Conservation (phyloP, 768 basidiomycete species). For the Bullera alba region DNA sequence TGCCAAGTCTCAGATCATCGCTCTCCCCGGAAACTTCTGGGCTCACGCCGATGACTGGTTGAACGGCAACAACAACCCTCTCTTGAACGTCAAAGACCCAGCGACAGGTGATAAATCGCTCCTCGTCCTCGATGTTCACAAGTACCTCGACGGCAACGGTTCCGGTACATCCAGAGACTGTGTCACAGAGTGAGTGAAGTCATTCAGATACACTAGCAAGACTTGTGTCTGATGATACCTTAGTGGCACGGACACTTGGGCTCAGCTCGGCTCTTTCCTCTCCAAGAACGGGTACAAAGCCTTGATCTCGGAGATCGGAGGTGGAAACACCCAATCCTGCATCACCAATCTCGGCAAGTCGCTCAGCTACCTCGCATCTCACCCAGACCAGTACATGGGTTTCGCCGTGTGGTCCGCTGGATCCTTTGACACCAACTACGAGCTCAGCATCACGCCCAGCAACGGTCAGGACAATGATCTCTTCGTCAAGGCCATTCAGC, state of each 20-base stretch:
- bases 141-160: slow-evolving; percentile 57
- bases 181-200: slow-evolving; percentile 49
- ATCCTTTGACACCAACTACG: slow-evolving; percentile 53
- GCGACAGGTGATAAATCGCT: slow-evolving; percentile 42
- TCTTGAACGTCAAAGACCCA: slow-evolving; percentile 51
- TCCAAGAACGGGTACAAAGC: slow-evolving; percentile 52
- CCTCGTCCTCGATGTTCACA: slow-evolving; percentile 60
- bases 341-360: slow-evolving; percentile 48
- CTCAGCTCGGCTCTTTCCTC: slow-evolving; percentile 48
- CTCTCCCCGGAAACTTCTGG: slow-evolving; percentile 58
- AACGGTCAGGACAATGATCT: slow-evolving; percentile 45
- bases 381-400: slow-evolving; percentile 51
- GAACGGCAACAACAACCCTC: slow-evolving; percentile 53
- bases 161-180: slow-evolving; percentile 52
- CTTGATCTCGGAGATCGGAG: slow-evolving; percentile 59
- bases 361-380: slow-evolving; percentile 51
- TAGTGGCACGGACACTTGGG: no score
- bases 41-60: slow-evolving; percentile 51
- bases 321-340: slow-evolving; percentile 54
- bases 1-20: slow-evolving; percentile 55
- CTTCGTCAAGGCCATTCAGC: slow-evolving; percentile 27
- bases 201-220: no score
- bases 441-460: slow-evolving; percentile 53
- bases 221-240: background rate
- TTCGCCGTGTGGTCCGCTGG: slow-evolving; percentile 57